Conservation (phyloP, 225 moss, liverwort and hornwort genomes). For the Neckera pumila region DNA sequence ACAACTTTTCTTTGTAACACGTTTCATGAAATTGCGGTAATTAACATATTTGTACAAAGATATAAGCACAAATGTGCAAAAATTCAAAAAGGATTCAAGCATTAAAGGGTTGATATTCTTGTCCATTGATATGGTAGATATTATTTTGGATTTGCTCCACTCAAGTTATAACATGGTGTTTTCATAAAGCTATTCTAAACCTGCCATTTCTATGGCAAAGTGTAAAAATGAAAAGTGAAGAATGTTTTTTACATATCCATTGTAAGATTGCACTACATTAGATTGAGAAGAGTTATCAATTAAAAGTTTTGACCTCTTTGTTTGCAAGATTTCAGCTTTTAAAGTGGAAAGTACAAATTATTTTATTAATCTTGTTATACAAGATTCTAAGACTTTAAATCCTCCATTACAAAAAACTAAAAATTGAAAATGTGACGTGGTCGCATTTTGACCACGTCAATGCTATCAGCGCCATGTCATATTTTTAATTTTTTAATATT, state of each 20-base stretch:
- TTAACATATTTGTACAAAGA: neutral
- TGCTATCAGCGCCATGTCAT: too few species aligned
- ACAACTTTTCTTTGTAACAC: neutral
- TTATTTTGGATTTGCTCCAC: neutral
- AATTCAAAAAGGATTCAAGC: neutral
- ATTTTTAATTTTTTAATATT: too few species aligned
- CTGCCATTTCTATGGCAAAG: neutral
- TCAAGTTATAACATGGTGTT: accelerated
- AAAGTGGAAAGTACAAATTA: neutral
- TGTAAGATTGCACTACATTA: neutral
- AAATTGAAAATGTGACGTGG: too few species aligned
- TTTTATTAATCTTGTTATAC: neutral
- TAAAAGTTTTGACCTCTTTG: neutral
- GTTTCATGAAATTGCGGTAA: neutral
- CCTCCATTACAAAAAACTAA: accelerated
- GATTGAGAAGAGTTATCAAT: neutral
- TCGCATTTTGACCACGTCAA: too few species aligned
- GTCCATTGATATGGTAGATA: neutral
- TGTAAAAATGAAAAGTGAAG: neutral
- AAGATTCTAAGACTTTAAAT: neutral
- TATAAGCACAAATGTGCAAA: neutral
- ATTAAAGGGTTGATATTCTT: neutral
- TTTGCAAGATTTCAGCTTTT: neutral
- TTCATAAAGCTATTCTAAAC: neutral
- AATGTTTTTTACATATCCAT: neutral